These are phyloP conservation scores for Ceratobasidium papillatum DNA, from an alignment of 1,284 basidiomycete species.

Conservation along the genomic window DNA sequence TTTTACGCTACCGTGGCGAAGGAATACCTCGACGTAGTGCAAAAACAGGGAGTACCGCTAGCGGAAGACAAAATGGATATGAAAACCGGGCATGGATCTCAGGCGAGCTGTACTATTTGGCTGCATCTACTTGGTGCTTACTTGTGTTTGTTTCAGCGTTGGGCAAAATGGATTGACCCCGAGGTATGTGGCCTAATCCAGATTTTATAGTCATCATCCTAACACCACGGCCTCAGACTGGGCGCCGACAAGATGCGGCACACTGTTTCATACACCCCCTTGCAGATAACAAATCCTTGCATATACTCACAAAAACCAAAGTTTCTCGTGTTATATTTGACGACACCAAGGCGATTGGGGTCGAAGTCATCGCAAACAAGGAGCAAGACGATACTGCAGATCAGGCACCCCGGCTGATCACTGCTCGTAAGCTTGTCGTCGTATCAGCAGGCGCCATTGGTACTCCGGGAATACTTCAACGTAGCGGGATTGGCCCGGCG, in stretches of 20 bases:
- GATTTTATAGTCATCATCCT: no score
- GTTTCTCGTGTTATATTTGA: slow-evolving; percentile 32
- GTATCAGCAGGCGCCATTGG: slow-evolving; percentile 46
- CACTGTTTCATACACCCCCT: slow-evolving; percentile 29
- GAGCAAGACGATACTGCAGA: slow-evolving; percentile 6
- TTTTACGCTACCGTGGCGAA: neutral
- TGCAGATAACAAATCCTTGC: slow-evolving; percentile 31
- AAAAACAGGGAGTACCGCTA: slow-evolving; percentile 13
- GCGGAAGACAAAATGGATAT: slow-evolving; percentile 28
- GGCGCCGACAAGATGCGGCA: slow-evolving; percentile 33
- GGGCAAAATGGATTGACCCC: slow-evolving; percentile 38
- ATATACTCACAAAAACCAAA: slow-evolving; percentile 27
- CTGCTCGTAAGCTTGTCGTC: slow-evolving; percentile 35
- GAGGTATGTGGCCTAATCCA: slow-evolving; percentile 6
- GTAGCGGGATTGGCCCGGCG: slow-evolving; percentile 61
- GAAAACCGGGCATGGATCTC: slow-evolving; percentile 34
- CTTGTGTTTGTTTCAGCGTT: no score
- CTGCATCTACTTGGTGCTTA: neutral
- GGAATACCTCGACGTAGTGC: slow-evolving; percentile 18
- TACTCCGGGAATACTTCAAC: slow-evolving; percentile 63
- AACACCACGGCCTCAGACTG: neutral
- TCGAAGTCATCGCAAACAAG: slow-evolving; percentile 33
- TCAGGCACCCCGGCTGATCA: slow-evolving; percentile 24
- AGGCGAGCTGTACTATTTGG: neutral
- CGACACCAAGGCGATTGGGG: slow-evolving; percentile 34